phyloP scores from a whole-genome alignment of 1,284 basidiomycete species.

The Pseudozyma sp. region DNA sequence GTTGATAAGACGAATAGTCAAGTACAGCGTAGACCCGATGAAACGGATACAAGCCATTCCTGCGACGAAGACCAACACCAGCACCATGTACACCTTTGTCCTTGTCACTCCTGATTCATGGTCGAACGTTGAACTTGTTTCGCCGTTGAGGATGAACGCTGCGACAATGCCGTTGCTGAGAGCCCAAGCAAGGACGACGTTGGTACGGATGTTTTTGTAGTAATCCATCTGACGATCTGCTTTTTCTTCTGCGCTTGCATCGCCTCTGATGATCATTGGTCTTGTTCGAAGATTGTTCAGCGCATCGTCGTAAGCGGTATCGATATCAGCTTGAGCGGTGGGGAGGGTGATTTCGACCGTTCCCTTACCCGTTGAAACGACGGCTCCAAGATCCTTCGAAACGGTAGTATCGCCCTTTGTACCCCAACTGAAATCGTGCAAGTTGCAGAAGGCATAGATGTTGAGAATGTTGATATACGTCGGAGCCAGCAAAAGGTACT shows the following conservation, averaged over 20 bases:
- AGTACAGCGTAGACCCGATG: constrained; percentile 59
- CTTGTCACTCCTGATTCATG: constrained; percentile 45
- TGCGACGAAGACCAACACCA: constrained; percentile 65
- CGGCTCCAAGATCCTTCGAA: constrained; percentile 64
- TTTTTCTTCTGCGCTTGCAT: constrained; percentile 64
- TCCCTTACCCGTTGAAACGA: constrained; percentile 66
- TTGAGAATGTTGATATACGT: constrained; percentile 85
- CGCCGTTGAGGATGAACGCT: constrained; percentile 61
- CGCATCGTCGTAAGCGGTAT: constrained; percentile 88
- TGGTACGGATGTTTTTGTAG: constrained; percentile 82
- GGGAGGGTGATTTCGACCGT: constrained; percentile 87
- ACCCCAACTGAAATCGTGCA: constrained; percentile 68
- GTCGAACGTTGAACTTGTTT: constrained; percentile 53
- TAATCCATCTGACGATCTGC: constrained; percentile 66
- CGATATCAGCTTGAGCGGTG: constrained; percentile 85
- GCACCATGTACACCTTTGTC: constrained; percentile 64
- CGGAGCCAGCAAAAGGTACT: constrained; percentile 90
- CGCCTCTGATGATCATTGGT: constrained; percentile 70
- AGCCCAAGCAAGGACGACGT: constrained; percentile 87
- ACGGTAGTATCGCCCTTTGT: constrained; percentile 69
- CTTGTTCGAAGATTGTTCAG: constrained; percentile 82
- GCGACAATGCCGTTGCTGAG: constrained; percentile 76
- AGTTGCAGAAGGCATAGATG: constrained; percentile 67
- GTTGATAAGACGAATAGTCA: constrained; percentile 58
- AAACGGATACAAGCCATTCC: constrained; percentile 63